Conservation (phyloP, 495 filamentous ascomycete genomes). For the Aspergillus hancockii region DNA sequence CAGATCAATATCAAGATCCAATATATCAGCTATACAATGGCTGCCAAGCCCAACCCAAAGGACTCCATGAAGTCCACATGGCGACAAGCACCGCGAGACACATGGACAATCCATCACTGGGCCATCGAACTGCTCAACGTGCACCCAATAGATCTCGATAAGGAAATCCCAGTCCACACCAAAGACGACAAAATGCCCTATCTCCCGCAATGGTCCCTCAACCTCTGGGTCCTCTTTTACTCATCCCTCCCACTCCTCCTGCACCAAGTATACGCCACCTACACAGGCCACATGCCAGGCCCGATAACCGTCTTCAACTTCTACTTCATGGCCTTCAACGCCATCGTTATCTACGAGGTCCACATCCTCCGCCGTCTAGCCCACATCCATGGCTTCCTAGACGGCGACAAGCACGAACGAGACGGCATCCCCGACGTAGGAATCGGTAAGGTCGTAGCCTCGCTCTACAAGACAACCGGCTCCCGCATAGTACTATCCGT, state of each 20-base stretch:
- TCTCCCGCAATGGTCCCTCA: constrained; percentile 40
- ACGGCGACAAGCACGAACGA: constrained; percentile 29
- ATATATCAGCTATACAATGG: constrained; percentile 18
- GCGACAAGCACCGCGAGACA: constrained; percentile 31
- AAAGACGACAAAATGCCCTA: constrained; percentile 41
- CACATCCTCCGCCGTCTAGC: constrained; percentile 27
- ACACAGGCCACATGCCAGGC: constrained; percentile 31
- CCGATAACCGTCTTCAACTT: constrained; percentile 36
- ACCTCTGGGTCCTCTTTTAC: constrained; percentile 43
- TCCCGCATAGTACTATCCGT: constrained; percentile 23
- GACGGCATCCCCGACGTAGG: constrained; percentile 32
- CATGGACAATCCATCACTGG: constrained; percentile 40
- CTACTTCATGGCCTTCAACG: constrained; percentile 37
- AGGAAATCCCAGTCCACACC: constrained; percentile 37
- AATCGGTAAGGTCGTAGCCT: constrained; percentile 21
- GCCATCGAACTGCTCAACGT: constrained; percentile 36
- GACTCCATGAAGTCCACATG: constrained; percentile 49
- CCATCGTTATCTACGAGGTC: constrained; percentile 37
- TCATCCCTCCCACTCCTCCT: constrained; percentile 35
- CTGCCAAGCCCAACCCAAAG: constrained; percentile 32
- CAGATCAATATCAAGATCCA: background rate
- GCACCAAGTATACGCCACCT: constrained; percentile 35
- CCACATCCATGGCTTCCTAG: constrained; percentile 27
- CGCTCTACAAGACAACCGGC: constrained; percentile 27
- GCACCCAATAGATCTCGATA: constrained; percentile 33